phyloP scores from a whole-genome alignment of 495 filamentous ascomycete genomes.

The Hyphodiscus hymeniophilus region DNA sequence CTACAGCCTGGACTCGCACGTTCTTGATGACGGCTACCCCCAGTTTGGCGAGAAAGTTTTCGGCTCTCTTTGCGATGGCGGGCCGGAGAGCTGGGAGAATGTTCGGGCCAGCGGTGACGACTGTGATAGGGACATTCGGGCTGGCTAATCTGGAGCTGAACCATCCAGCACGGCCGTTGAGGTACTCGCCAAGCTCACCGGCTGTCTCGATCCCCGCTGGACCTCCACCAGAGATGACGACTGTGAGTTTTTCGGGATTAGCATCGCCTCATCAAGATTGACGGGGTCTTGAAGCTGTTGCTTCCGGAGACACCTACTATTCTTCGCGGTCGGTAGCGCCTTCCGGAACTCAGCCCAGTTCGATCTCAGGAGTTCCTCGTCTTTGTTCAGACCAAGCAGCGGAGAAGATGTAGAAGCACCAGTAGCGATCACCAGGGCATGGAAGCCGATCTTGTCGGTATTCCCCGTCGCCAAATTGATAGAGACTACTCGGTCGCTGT shows the following conservation, averaged over 20 bases:
- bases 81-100: constrained; percentile 27
- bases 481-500: constrained; percentile 29
- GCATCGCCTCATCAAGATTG: too few species aligned
- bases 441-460: constrained; percentile 36
- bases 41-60: constrained; percentile 24
- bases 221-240: constrained; percentile 59
- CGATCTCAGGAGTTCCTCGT: constrained; percentile 15
- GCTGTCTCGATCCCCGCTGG: constrained; percentile 57
- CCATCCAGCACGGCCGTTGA: constrained; percentile 34
- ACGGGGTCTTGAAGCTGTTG: too few species aligned
- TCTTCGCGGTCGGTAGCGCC: constrained; percentile 37
- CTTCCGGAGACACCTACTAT: background rate
- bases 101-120: constrained; percentile 27
- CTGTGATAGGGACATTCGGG: constrained; percentile 33
- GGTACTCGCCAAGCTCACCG: constrained; percentile 47
- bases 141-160: constrained; percentile 22
- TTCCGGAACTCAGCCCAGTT: constrained; percentile 31
- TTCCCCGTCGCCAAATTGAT: constrained; percentile 23
- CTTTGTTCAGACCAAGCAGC: constrained; percentile 29
- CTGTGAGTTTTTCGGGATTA: constrained; percentile 8
- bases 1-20: constrained; percentile 15
- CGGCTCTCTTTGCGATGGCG: constrained; percentile 23
- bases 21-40: constrained; percentile 28
- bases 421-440: constrained; percentile 32
- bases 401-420: constrained; percentile 41